phyloP scores from a whole-genome alignment of 345 rosid genomes.

The Arabidopsis thaliana region DNA sequence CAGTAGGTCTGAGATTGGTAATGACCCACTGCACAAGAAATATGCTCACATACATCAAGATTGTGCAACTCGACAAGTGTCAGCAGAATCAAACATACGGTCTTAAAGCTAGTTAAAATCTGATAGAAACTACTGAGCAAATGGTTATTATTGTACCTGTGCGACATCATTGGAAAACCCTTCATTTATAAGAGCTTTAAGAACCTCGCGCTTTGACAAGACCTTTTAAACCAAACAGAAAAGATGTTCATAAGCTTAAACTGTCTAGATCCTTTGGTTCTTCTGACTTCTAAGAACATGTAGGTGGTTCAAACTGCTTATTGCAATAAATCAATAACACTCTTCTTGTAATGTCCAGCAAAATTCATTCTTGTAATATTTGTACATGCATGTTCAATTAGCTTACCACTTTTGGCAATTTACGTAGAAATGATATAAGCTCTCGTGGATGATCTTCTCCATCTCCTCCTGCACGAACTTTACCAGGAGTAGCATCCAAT shows the following conservation, averaged over 20 bases:
- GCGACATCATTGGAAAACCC: conserved; percentile 50
- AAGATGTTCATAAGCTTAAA: conserved; percentile 27
- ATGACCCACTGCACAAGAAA: conserved; percentile 73
- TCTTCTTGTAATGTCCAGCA: too few species aligned
- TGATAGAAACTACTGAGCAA: conserved; percentile 5
- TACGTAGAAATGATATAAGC: conserved; percentile 70
- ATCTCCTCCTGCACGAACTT: conserved; percentile 83
- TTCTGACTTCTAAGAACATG: neutral
- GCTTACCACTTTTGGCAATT: conserved; percentile 73
- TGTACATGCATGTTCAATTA: too few species aligned
- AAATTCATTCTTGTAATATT: too few species aligned
- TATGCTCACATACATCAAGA: conserved; percentile 18
- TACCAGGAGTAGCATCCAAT: conserved; percentile 97
- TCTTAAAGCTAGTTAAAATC: neutral
- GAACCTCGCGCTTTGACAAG: conserved; percentile 43
- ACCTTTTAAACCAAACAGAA: conserved; percentile 36
- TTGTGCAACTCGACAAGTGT: conserved; percentile 19
- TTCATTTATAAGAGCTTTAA: conserved; percentile 44
- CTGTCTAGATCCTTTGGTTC: neutral
- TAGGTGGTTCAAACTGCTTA: neutral
- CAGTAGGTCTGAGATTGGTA: conserved; percentile 73
- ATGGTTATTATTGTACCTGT: conserved; percentile 34
- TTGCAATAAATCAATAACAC: too few species aligned
- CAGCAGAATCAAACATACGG: neutral
- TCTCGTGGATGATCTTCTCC: conserved; percentile 93